Base-by-base conservation (phyloP, 441 rosid genomes). In the Isatis lusitanica region DNA sequence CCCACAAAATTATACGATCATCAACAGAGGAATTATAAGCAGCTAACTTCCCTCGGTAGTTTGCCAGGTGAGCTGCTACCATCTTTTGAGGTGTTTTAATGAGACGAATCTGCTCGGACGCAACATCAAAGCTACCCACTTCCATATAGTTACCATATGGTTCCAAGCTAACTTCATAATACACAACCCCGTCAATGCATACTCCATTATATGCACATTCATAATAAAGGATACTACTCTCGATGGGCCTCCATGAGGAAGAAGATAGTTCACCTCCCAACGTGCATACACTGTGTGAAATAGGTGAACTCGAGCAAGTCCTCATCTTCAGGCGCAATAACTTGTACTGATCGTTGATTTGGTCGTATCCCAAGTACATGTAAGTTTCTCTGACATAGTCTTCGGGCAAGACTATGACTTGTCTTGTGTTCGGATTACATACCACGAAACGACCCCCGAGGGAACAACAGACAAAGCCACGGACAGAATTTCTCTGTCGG, bases 1-100 rank as follows among this genome's bases (percentile, higher is more conserved):
- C 24, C 24, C 24, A 21, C 57, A 52, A 52, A 24, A 6, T 12
- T 4, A 11, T 4, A 51, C 57, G 2, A 24, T 4, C 8, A 51
- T 51, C 1, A 10, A 9, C 5, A 51, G 31, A 10, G 31, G 2
- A 21, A 24, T 26, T 8, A 51, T 51, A 26, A 3, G 57, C 31
- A 52, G 57, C 35, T 52, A 52, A 52, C 33, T 52, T 52, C 57
- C 57, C 57, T 10, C 24, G 57, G 57, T 52, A 52, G 57, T 52
- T 52, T 9, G 57, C 24, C 5, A 52, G 11, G 6, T 3, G 2
- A 11, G 3, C 31, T n/a, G n/a, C n/a, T n/a, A 24, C 2, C n/a
- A 51, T 0, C 3, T 51, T 21, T 5, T 24, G 33, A 51, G 57
- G 15, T 12, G 57, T 24, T 52, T 11, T 26, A 10, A 52, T 26